Evolutionary conservation across 805 yeast species (phyloP), one percentile per base, ranked within the genome.

Genomic region (Candida qinlingensis): DNA sequence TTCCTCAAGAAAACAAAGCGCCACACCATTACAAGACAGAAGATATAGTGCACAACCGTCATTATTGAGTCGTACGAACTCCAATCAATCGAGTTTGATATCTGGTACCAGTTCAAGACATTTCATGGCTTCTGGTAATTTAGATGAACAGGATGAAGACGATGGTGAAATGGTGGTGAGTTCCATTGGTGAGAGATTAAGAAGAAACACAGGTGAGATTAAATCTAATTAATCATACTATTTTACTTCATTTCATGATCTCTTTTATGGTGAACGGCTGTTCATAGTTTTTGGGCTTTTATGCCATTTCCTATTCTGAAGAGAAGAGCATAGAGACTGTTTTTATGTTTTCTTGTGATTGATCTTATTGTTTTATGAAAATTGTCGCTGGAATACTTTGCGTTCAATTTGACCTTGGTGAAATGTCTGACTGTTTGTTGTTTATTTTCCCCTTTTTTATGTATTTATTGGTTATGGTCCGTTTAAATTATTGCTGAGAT

Each of bases 161-260:
- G 45, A 48, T 37, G 62, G 57, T 26, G 48, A 53, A 35, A 56
- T 62, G 42, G 73, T 67, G 26, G 61, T 64, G 7, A 56, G 58
- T 30, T 61, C 64, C n/a, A 61, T 66, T 41, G 70, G 70, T 31
- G 71, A 63, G 13, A 57, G 63, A 7, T 43, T 65, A 43, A 61
- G 67, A 56, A 65, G 58, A 47, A 59, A 64, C 36, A 58, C 55
- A 12, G 63, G 66, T 26, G 68, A 62, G 43, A 59, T 64, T 27
- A 45, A 51, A 28, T 48, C 50, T 25, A 51, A 51, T 31, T 51
- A 35, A 44, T 19, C 19, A 19, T 3, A 11, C 39, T 11, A 12
- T 37, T 37, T 37, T 13, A 6, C 10, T 41, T 41, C 29, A 34
- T 11, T 34, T 34, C 37, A 34, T 11, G 19, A 19, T 19, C 19